Conservation (phyloP, 495 filamentous ascomycete species). For the Symbiotaphrina buchneri region DNA sequence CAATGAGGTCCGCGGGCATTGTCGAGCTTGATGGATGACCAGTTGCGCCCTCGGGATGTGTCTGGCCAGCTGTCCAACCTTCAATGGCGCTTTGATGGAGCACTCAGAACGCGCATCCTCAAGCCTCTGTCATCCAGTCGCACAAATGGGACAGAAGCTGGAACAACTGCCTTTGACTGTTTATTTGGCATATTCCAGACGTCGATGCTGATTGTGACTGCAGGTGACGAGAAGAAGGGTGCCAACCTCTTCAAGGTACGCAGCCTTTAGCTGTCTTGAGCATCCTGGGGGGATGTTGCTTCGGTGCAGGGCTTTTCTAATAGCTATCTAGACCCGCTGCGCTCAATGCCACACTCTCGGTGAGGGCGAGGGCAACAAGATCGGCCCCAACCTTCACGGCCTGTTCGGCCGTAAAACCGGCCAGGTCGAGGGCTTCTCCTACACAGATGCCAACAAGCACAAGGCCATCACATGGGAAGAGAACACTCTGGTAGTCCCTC, state of each 20-base stretch:
- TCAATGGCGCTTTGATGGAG: too few relatives aligned
- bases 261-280: too few relatives aligned
- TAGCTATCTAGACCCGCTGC: conserved; percentile 89
- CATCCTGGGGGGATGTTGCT: background rate
- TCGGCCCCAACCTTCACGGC: conserved; percentile 90
- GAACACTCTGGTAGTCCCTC: conserved; percentile 49
- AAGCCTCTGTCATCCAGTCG: too few relatives aligned
- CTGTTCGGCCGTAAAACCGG: conserved; percentile 95
- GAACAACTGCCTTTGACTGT: too few relatives aligned
- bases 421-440: conserved; percentile 74
- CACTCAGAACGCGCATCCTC: too few relatives aligned
- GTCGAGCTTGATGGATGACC: too few relatives aligned
- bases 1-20: too few relatives aligned
- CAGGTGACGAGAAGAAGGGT: conserved; percentile 92
- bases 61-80: too few relatives aligned
- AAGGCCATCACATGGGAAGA: conserved; percentile 83
- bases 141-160: too few relatives aligned
- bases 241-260: conserved; percentile 88
- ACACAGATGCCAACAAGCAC: conserved; percentile 97
- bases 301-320: background rate
- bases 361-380: conserved; percentile 76
- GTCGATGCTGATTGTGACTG: conserved; percentile 13
- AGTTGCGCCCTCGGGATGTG: too few relatives aligned
- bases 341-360: conserved; percentile 96
- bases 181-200: too few relatives aligned